Base-by-base conservation (phyloP, 2,329 filamentous ascomycete species). In the Proliferodiscus dingleyae region DNA sequence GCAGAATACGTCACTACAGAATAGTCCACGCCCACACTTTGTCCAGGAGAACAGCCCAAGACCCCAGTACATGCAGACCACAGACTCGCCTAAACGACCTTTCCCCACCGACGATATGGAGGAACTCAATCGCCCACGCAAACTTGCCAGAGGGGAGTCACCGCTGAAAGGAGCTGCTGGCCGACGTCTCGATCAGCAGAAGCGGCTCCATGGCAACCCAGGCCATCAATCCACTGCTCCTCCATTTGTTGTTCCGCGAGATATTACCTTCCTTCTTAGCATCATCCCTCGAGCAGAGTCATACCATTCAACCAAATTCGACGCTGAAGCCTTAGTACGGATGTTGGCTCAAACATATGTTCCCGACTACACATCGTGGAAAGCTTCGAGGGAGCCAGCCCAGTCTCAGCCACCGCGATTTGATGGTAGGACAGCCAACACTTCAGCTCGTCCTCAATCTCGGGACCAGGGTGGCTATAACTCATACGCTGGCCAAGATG, bases 161-260 rank as follows among this genome's bases (percentile, higher is more conserved):
- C 93, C 94, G 0, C 75, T 97, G 29, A 98, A 97, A 64, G 89
- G 89, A 11, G 87, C 88, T 1, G 89, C 91, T 29, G 88, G 89
- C 21, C 83, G 90, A 45, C 83, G 90, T 28, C 74, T 94, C 18
- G 88, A 93, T 59, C 86, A 93, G 62, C 71, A 61, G 49, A 67
- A 58, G 62, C 77, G 80, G 41, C 74, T 81, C 4, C 71, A 72
- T 52, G 65, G 66, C 10, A 57, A 61, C 22, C 52, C 63, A 13
- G 58, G 50, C 15, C 62, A 58, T 61, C 65, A 56, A 52, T 61
- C 57, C 16, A 59, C 63, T 3, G 55, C 61, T 24, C 56, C 71
- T 21, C 75, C 81, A 9, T 76, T 84, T 2, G 81, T 87, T 1
- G 75, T 96, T 29, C 88, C 91, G 22, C 80, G 87, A 32, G 76